Base-by-base conservation (phyloP, 2,329 filamentous ascomycete species). In the Basipetospora chlamydospora region DNA sequence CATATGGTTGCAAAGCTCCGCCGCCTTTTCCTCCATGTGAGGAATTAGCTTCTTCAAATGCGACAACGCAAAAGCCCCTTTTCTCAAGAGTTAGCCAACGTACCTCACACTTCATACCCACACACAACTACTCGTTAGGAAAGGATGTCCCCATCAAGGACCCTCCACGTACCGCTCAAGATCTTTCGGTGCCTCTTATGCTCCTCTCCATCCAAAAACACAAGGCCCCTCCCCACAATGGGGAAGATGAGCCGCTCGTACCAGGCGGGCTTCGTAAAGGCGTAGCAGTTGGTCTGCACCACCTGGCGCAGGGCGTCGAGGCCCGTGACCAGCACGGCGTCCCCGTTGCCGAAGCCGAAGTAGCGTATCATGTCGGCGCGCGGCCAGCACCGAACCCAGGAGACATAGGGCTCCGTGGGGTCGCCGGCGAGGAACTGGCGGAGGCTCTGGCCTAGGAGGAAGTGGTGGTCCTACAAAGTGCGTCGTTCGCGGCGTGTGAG, bases 391-490 rank as follows among this genome's bases (percentile, higher is more conserved):
- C 44, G 28, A 45, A 58, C 21, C 54, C 50, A 43, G 10, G 41
- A 39, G 26, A 40, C 35, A 21, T 40, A 42, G 21, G 38, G 41
- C 11, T 41, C 45, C 5, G 40, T 43, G 0, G 56, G 55, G 9
- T 43, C 47, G 0, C 48, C 43, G 16, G 53, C 46, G 25, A 23
- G 42, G 31, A 54, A 42, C 28, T 55, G 50, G 11, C 55, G 56
- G 15, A 52, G 39, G 31, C 51, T 50, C 42, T 65, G 60, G 6
- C 63, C 63, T 10, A 66, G 40, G 28, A 64, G 44, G 31, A 55
- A 49, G 28, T 51, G 44, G 25, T 59, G 51, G 34, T 60, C 50
- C 59, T 63, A 18, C 7, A n/a, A 2, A 2, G 4, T 30, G 13
- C 11, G 15, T n/a, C n/a, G n/a, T n/a, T n/a, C n/a, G n/a, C n/a